Evolutionary conservation across 208 protist genomes (phyloP).

Genomic region (Vickermania ingenoplastis): DNA sequence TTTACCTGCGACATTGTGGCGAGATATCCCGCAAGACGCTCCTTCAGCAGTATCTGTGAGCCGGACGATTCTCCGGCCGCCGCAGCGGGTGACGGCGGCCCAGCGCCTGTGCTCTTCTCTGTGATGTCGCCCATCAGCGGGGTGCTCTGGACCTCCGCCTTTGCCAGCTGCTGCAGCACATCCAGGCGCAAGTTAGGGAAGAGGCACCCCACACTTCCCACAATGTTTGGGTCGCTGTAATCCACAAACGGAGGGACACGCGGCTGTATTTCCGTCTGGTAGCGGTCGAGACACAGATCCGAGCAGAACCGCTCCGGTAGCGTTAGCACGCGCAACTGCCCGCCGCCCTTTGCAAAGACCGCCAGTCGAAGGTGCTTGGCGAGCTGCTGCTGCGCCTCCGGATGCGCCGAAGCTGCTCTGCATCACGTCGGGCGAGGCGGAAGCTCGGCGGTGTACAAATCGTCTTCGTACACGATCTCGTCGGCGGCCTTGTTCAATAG

Average conservation of each 20-base stretch:
- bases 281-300: conserved; percentile 31
- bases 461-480: conserved; percentile 58
- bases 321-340: too few relatives aligned
- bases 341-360: too few relatives aligned
- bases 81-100: too few relatives aligned
- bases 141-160: conserved; percentile 20
- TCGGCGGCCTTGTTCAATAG: conserved; percentile 10
- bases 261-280: conserved; percentile 17
- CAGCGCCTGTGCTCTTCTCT: too few relatives aligned
- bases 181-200: conserved; percentile 47
- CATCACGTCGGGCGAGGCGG: conserved; percentile 34
- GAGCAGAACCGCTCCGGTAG: conserved; percentile 61
- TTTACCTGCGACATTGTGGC: conserved; percentile 24
- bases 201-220: conserved; percentile 32
- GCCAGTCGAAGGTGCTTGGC: neutral
- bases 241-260: conserved; percentile 15
- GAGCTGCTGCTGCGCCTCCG: too few relatives aligned
- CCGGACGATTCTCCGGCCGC: neutral
- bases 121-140: conserved; percentile 6
- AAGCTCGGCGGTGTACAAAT: conserved; percentile 51
- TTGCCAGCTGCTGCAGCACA: conserved; percentile 37
- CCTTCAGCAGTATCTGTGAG: neutral
- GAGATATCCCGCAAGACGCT: conserved; percentile 13
- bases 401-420: conserved; percentile 24
- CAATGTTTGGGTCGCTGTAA: conserved; percentile 26